Base-by-base conservation (phyloP, 2,329 filamentous ascomycete genomes). In the Xylaria sp. region DNA sequence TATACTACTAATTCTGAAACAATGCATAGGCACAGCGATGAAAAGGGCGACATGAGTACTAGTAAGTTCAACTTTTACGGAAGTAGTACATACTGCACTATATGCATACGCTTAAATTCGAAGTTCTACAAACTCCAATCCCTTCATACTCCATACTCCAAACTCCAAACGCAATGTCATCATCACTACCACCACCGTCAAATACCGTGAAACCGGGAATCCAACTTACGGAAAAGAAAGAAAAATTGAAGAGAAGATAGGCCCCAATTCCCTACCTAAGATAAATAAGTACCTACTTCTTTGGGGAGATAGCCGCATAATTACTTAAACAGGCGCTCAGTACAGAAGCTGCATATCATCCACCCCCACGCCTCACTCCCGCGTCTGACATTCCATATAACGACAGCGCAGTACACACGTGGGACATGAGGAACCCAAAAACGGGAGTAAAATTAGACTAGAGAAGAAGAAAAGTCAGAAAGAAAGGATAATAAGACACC, bases 241-340 rank as follows among this genome's bases (percentile, higher is more conserved):
- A 8, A 48, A 48, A 48, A 48, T 28, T 2, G 3, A 28, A 28
- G 28, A 32, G 41, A 52, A 48, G 52, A 52, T 23, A 57, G 12
- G n/a, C 54, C 39, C 37, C 54, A 4, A 46, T 5, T 46, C 15
- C 15, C 41, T 44, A 4, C 8, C 39, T 44, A 66, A 37, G 23
- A 15, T 28, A 28, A 28, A 28, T 28, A 23, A 4, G 12, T 23
- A 70, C 68, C 56, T 61, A 66, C 67, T 58, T 56, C 37, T 61
- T 70, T 70, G 18, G 59, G 63, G 64, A 48, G 48, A n/a, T 4
- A 32, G 63, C 28, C 55, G 64, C 68, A 67, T 61, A 23, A 63
- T 28, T 28, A 28, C 28, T 37, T 23, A 13, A 34, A 51, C 54
- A 51, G 28, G n/a, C 34, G 51, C 41, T 59, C n/a, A 39, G 20